A percentile compares a stretch with the other conserved stretches of the same genome.
Conservation (phyloP, 805 yeast genomes). For the Candida vaughaniae region DNA sequence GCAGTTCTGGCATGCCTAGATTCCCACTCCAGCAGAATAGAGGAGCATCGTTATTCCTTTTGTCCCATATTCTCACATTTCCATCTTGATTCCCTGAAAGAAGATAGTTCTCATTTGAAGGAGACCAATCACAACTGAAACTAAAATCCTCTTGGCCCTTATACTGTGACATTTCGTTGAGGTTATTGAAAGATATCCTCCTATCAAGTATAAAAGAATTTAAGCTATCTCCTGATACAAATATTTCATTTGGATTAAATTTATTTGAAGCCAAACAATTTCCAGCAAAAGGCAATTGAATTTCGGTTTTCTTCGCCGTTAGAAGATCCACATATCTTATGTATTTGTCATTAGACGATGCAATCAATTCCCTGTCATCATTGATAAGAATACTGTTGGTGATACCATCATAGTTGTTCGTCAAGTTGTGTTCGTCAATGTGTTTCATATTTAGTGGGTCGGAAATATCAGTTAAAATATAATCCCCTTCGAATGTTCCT, state of each 20-base stretch:
- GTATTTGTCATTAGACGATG: slow-evolving; percentile 52
- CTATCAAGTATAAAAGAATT: slow-evolving; percentile 46
- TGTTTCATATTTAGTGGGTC: slow-evolving; percentile 18
- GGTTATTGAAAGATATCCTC: slow-evolving; percentile 22
- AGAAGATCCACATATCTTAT: slow-evolving; percentile 42
- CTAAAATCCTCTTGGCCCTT: slow-evolving; percentile 55
- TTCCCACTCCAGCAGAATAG: slow-evolving; percentile 37
- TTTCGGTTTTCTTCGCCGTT: slow-evolving; percentile 12
- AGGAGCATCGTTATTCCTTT: slow-evolving; percentile 30
- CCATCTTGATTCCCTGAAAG: slow-evolving; percentile 65
- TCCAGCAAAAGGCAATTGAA: slow-evolving; percentile 44
- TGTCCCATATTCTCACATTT: slow-evolving; percentile 53
- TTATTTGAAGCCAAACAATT: slow-evolving; percentile 50
- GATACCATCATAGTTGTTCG: slow-evolving; percentile 47
- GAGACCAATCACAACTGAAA: slow-evolving; percentile 61
- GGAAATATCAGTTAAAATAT: slow-evolving; percentile 35
- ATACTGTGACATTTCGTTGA: background rate
- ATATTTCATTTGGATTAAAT: slow-evolving; percentile 31
- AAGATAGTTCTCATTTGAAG: slow-evolving; percentile 37
- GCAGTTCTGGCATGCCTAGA: slow-evolving; percentile 17
- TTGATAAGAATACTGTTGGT: slow-evolving; percentile 48
- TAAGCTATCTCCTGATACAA: slow-evolving; percentile 52
- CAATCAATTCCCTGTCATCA: slow-evolving; percentile 29
- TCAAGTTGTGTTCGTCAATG: slow-evolving; percentile 37
- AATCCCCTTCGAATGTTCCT: slow-evolving; percentile 57